Evolutionary conservation across 169 alveolate genomes (phyloP), one percentile per base, ranked within the genome.

Genomic region (Eimeria tenella): DNA sequence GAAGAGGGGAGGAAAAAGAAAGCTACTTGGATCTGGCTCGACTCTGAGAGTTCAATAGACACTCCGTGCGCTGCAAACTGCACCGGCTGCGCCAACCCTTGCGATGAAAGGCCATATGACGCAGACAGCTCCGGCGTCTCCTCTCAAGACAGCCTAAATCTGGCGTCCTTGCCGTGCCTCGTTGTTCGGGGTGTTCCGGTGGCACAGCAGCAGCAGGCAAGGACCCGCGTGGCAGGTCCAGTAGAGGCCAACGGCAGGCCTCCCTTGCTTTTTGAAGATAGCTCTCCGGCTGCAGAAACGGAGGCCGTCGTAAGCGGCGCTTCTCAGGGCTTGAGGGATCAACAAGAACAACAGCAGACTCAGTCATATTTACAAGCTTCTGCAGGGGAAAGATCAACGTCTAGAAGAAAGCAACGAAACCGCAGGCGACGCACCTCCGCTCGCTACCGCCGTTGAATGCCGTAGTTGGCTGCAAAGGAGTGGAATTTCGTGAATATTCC

Each of bases 171-270:
- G 19, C 70, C 90, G 13, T 13, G 25, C 23, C 90, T 82, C 25
- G 11, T 58, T 82, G 74, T 82, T 19, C 55, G 56, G n/a, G 90
- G 90, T 5, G 56, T 53, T 13, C 90, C 90, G 31, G n/a, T 82
- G 56, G 58, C 53, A 42, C 90, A 82, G 90, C 86, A 31, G n/a
- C 90, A 25, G 23, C 90, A 15, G 56, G 21, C 90, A 21, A 56
- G 31, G 25, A 19, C 56, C 70, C 73, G 70, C 58, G 90, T 82
- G 8, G 58, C 55, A 23, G 90, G 90, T 9, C 90, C 90, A 17
- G 90, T 58, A 21, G 90, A 82, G 11, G 71, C 90, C 70, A 82
- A 82, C 74, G 90, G 90, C 17, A 53, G 90, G 75, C 90, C 75
- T 55, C 90, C 90, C n/a, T n/a, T 82, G 9, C 90, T 82, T 21